These are phyloP conservation scores for Capronia coronata DNA, from an alignment of 2,329 filamentous ascomycete species.

Conservation along the genomic window DNA sequence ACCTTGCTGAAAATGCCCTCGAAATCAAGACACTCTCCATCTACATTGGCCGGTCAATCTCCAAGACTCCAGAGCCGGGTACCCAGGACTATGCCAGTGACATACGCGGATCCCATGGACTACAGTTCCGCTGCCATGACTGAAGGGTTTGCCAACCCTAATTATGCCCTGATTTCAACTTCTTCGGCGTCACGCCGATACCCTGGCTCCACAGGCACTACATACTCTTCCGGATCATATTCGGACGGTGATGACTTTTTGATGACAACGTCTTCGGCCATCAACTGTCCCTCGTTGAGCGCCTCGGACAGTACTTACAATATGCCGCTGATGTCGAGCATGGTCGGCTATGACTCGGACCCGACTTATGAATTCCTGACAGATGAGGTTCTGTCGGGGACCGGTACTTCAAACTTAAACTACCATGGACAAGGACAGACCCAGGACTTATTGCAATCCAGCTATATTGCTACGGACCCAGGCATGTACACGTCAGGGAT, in stretches of 20 bases:
- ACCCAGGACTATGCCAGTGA: conserved; percentile 21
- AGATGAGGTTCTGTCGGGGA: conserved; percentile 13
- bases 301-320: conserved; percentile 8
- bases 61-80: conserved; percentile 17
- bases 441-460: conserved; percentile 14
- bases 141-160: conserved; percentile 13
- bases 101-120: conserved; percentile 12
- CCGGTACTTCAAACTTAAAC: conserved; percentile 9
- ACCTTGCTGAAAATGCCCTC: conserved; percentile 8
- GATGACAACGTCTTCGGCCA: conserved; percentile 13
- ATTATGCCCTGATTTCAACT: conserved; percentile 21
- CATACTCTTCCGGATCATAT: conserved; percentile 10
- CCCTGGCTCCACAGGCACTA: conserved; percentile 2
- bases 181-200: conserved; percentile 11
- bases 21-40: conserved; percentile 1
- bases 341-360: conserved; percentile 13
- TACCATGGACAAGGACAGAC: conserved; percentile 13
- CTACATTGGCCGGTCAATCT: conserved; percentile 5
- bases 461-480: conserved; percentile 15
- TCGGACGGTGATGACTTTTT: conserved; percentile 17
- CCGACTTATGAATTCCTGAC: conserved; percentile 18
- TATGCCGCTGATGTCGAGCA: conserved; percentile 13
- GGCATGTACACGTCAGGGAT: conserved; percentile 11
- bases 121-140: conserved; percentile 16
- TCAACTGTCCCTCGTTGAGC: conserved; percentile 12